Conservation (phyloP, 257 asterid species). For the Agastache rugosa region DNA sequence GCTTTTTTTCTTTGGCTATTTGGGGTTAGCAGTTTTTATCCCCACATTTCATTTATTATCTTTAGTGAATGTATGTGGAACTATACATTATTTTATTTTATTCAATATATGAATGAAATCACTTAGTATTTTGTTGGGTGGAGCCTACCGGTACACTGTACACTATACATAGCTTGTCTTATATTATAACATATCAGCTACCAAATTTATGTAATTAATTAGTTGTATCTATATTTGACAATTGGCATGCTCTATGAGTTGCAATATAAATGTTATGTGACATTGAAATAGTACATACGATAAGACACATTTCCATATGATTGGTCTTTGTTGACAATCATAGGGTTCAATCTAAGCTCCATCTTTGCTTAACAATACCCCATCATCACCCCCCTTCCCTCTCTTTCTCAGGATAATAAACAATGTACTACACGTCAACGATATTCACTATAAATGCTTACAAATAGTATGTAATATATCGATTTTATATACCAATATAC, state of each 20-base stretch:
- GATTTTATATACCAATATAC: neutral
- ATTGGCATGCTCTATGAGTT: neutral
- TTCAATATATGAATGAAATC: neutral
- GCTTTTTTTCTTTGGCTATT: conserved; percentile 12
- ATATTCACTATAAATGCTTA: no score
- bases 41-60: conserved; percentile 16
- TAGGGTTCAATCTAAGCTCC: neutral
- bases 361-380: neutral
- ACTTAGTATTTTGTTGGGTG: neutral
- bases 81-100: neutral
- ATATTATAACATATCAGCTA: neutral
- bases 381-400: neutral
- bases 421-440: no score
- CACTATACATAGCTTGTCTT: neutral
- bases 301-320: conserved; percentile 5
- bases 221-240: neutral
- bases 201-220: neutral
- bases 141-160: neutral
- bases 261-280: conserved; percentile 2
- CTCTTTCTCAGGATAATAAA: no score
- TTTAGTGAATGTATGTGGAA: neutral
- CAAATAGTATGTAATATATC: no score
- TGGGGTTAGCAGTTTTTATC: neutral
- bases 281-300: neutral
- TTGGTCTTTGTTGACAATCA: conserved; percentile 6